Percentiles rank a stretch among this genome's conserved stretches.
Conservation (phyloP, 768 basidiomycete species). For the Dacryopinax primogenitus region DNA sequence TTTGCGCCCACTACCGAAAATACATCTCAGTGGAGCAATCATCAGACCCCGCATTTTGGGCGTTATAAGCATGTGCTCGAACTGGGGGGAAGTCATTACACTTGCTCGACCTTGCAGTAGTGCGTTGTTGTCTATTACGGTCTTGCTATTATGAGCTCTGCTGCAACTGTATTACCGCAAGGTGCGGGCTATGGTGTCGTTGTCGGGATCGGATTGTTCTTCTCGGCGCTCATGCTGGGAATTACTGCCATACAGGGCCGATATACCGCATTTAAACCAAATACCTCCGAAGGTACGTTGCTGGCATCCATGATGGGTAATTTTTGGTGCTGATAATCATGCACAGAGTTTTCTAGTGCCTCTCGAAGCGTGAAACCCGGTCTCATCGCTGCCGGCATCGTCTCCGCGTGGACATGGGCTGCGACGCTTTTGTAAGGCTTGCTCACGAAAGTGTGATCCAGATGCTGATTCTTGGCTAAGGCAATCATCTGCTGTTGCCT, state of each 20-base stretch:
- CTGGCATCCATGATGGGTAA: background rate
- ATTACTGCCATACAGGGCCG: conserved; percentile 70
- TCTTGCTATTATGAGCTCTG: background rate
- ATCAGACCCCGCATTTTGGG: background rate
- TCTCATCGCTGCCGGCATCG: conserved; percentile 83
- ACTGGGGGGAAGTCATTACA: background rate
- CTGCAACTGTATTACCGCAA: conserved; percentile 41
- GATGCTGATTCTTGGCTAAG: conserved; percentile 20
- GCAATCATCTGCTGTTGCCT: conserved; percentile 73
- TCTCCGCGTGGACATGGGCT: conserved; percentile 70
- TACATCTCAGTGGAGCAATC: background rate
- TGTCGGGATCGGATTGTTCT: conserved; percentile 79
- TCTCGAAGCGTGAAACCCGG: conserved; percentile 80
- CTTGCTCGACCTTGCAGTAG: background rate
- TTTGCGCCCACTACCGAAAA: background rate
- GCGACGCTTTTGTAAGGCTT: conserved; percentile 27
- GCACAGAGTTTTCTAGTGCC: conserved; percentile 59
- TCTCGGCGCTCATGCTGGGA: conserved; percentile 65
- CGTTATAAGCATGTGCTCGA: background rate
- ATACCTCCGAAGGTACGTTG: conserved; percentile 44
- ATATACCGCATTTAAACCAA: conserved; percentile 70
- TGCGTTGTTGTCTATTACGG: background rate
- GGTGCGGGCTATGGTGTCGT: conserved; percentile 76
- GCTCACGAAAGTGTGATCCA: conserved; percentile 50
- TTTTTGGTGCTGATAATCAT: background rate